Evolutionary conservation across 139 green algal genomes (phyloP), one percentile per base, ranked within the genome.

Genomic region (Chlorella vulgaris): DNA sequence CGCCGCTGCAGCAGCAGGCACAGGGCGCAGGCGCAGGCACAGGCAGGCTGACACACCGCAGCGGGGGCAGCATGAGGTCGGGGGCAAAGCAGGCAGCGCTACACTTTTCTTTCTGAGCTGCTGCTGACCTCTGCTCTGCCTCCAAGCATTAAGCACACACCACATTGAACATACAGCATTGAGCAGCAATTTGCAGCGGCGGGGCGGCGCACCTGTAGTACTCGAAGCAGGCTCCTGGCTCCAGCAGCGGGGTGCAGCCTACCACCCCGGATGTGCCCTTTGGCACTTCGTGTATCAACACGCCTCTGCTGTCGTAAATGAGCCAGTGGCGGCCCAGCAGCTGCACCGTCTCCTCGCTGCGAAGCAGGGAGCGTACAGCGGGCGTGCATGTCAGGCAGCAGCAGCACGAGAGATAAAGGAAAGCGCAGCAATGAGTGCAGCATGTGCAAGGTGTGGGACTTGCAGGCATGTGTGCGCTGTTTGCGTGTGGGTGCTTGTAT

Each of bases 231-330:
- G 76, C 79, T 1, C 68, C 73, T 3, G 86, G 84, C 66, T 90
- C 85, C 31, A 90, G 39, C 7, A 86, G 80, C 3, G 86, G 86
- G 3, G 83, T 89, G 78, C 73, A 83, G 26, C 86, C 86, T 19
- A 90, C 79, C 31, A 90, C 83, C 18, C 83, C 86, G 31, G 31
- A 50, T 15, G 78, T 31, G 7, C 84, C 70, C 55, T 39, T 68
- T n/a, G 79, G 28, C 36, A 89, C 83, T 55, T 88, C 82, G 0
- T 53, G 35, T 22, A 83, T 21, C 31, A 83, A 26, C 43, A 42
- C 31, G 6, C 85, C 85, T 39, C 42, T 6, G 13, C 13, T 35
- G 68, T 85, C 53, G 24, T 58, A 8, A 10, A 89, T 81, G 38
- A 82, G 26, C 85, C 85, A 89, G 65, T 89, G 85, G 83, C 85